Evolutionary conservation across 257 asterid genomes (phyloP), one percentile per base, ranked within the genome.

Genomic region (Nicotiana benthamiana): DNA sequence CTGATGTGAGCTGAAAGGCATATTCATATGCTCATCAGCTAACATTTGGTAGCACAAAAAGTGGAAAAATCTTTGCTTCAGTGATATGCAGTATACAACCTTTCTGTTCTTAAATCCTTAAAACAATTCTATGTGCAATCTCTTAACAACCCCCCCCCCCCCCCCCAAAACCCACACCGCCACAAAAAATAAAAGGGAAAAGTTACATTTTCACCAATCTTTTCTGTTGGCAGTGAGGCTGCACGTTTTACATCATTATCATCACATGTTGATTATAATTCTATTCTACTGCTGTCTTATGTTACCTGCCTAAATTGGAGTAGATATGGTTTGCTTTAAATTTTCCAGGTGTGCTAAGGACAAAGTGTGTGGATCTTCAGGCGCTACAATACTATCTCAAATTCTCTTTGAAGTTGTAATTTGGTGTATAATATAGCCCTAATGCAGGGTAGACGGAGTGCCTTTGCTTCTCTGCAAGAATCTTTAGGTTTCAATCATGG

Each of bases 391-490:
- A 82, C 63, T 59, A 48, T 30, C 48, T 84, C 64, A 65, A 43
- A 52, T 61, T 80, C 28, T 32, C 83, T 81, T 83, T 81, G 75
- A n/a, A 54, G 43, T 36, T 67, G 30, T 67, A 10, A 77, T 61
- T 64, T 28, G 40, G 84, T 40, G 60, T 79, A 54, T 76, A 79
- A 66, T 43, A 27, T 75, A 85, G 86, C 90, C 89, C 88, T 82
- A 86, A 95, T 95, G 98, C 96, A 94, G 89, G 97, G 95, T 86
- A 93, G 85, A 79, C 86, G 87, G 77, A 86, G 92, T 89, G 85
- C 90, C 48, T 64, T 89, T 30, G 92, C 89, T 81, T 84, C 97
- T 74, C 86, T 93, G 79, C 94, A 91, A 32, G 97, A 94, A 80
- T 87, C 85, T 75, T 56, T 92, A 67, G 86, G 91, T 86, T 87